Evolutionary conservation across 768 basidiomycete genomes (phyloP).

Genomic region (Russula emetica): DNA sequence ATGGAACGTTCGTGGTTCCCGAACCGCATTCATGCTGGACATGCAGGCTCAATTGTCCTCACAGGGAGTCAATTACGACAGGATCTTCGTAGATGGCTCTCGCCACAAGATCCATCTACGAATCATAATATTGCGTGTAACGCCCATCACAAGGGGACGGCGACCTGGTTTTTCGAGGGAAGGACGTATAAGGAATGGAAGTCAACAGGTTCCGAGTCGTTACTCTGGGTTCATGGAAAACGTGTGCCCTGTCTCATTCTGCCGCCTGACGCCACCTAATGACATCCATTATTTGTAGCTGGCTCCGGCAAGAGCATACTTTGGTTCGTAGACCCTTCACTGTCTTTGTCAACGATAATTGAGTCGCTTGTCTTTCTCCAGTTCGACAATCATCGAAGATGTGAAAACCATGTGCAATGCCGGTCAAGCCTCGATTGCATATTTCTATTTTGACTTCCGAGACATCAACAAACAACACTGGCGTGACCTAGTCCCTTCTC

Average conservation of each 20-base stretch:
- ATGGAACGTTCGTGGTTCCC: background rate
- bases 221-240: constrained; percentile 13
- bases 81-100: constrained; percentile 1
- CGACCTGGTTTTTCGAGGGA: constrained; percentile 10
- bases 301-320: constrained; percentile 17
- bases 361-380: background rate
- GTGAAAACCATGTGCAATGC: background rate
- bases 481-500: constrained; percentile 1
- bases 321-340: background rate
- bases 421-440: background rate
- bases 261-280: background rate
- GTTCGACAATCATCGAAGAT: constrained; percentile 8
- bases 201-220: background rate
- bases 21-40: too few relatives aligned
- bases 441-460: constrained; percentile 9
- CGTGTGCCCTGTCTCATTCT: background rate
- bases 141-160: background rate
- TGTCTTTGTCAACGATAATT: background rate
- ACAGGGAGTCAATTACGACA: background rate
- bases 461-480: background rate
- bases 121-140: background rate
- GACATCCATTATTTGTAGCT: background rate
- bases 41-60: background rate
- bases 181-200: constrained; percentile 1
- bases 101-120: constrained; percentile 4